phyloP scores from a whole-genome alignment of 257 asterid genomes.

The Nicotiana knightiana region DNA sequence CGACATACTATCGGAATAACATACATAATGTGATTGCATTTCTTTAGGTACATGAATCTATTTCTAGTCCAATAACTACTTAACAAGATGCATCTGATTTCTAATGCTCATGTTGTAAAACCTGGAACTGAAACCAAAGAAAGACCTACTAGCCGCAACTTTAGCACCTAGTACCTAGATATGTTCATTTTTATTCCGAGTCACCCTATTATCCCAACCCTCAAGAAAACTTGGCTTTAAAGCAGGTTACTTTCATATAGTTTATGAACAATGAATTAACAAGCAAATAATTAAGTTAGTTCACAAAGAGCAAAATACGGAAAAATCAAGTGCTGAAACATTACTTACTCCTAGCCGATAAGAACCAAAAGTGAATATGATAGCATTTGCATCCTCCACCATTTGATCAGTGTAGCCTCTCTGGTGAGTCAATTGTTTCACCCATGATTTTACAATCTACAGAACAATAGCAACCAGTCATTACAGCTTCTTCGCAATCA shows the following conservation, averaged over 20 bases:
- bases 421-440: slow-evolving; percentile 34
- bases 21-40: background rate
- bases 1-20: background rate
- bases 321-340: background rate
- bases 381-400: slow-evolving; percentile 42
- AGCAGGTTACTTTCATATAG: background rate
- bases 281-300: background rate
- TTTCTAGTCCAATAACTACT: background rate
- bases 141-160: background rate
- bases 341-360: slow-evolving; percentile 24
- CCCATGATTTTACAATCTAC: slow-evolving; percentile 40
- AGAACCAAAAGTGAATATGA: slow-evolving; percentile 42
- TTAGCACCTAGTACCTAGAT: background rate
- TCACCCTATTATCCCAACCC: background rate
- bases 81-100: background rate
- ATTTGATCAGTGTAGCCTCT: slow-evolving; percentile 36
- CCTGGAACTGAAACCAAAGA: background rate
- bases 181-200: background rate
- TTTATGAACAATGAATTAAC: background rate
- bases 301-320: background rate
- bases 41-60: background rate
- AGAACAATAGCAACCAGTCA: background rate
- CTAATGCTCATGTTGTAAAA: background rate
- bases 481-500: background rate
- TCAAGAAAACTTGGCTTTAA: background rate